Evolutionary conservation across 768 basidiomycete species (phyloP).

Genomic region (Termitomyces sp.): DNA sequence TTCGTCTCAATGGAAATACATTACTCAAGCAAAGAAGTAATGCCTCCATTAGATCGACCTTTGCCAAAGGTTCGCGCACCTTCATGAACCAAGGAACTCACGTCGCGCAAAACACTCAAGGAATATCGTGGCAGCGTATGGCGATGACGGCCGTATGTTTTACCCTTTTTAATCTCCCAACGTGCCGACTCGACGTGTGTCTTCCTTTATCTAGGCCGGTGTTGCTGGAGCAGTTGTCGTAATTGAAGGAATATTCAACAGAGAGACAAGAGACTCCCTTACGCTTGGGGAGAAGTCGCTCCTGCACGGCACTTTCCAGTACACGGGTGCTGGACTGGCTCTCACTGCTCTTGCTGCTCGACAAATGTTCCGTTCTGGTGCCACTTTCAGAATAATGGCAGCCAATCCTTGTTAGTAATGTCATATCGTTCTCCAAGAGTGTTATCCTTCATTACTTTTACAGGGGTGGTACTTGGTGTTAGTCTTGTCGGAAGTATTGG

Average conservation of each 20-base stretch:
- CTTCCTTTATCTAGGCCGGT: conserved; percentile 41
- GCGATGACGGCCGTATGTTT: conserved; percentile 48
- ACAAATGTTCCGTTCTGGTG: conserved; percentile 64
- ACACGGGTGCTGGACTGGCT: conserved; percentile 75
- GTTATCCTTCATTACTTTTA: neutral
- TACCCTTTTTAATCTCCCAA: neutral
- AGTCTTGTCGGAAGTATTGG: conserved; percentile 78
- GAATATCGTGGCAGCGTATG: conserved; percentile 28
- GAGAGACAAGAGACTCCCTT: conserved; percentile 71
- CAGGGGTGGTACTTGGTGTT: conserved; percentile 79
- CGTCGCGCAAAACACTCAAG: conserved; percentile 23
- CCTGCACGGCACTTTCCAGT: conserved; percentile 75
- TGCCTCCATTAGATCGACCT: conserved; percentile 15
- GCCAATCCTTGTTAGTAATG: conserved; percentile 68
- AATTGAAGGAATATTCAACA: conserved; percentile 63
- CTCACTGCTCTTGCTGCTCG: conserved; percentile 78
- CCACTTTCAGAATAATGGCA: conserved; percentile 70
- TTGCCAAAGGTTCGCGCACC: conserved; percentile 33
- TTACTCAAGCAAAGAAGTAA: conserved; percentile 21
- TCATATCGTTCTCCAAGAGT: neutral
- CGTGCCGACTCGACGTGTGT: neutral
- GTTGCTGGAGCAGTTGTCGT: conserved; percentile 68
- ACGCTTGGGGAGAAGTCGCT: conserved; percentile 58
- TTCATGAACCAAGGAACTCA: conserved; percentile 39
- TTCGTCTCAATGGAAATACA: conserved; percentile 24